Conservation (phyloP, 306 rosid species). For the Prunus mira region DNA sequence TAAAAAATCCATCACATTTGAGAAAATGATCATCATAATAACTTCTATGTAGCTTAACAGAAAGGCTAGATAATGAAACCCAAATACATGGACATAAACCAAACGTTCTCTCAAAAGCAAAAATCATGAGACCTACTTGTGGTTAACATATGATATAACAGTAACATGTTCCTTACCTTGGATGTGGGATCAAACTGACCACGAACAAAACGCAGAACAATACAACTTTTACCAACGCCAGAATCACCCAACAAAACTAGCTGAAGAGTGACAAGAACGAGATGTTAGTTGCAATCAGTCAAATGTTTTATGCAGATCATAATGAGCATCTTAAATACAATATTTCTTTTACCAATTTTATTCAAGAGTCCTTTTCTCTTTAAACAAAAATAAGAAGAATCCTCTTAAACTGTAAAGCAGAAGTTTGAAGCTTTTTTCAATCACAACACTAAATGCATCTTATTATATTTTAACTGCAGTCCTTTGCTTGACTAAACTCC, state of each 20-base stretch:
- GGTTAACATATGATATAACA: background rate
- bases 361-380: background rate
- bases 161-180: constrained; percentile 59
- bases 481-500: constrained; percentile 2
- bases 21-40: constrained; percentile 10
- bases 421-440: background rate
- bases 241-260: constrained; percentile 98
- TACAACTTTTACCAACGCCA: constrained; percentile 99
- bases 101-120: background rate
- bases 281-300: constrained; percentile 22
- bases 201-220: constrained; percentile 97
- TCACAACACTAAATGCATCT: constrained; percentile 3
- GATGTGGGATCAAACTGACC: constrained; percentile 99
- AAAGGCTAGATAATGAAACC: background rate
- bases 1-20: background rate
- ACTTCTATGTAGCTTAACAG: background rate
- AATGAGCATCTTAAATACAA: background rate
- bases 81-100: background rate
- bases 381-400: background rate
- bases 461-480: background rate
- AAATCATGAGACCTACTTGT: background rate
- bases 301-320: background rate
- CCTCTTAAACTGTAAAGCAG: background rate
- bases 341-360: background rate
- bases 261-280: constrained; percentile 39